Percentiles rank a stretch among this genome's conserved stretches.
phyloP scores from a whole-genome alignment of 768 basidiomycete species.

The Pleurotus eryngii region DNA sequence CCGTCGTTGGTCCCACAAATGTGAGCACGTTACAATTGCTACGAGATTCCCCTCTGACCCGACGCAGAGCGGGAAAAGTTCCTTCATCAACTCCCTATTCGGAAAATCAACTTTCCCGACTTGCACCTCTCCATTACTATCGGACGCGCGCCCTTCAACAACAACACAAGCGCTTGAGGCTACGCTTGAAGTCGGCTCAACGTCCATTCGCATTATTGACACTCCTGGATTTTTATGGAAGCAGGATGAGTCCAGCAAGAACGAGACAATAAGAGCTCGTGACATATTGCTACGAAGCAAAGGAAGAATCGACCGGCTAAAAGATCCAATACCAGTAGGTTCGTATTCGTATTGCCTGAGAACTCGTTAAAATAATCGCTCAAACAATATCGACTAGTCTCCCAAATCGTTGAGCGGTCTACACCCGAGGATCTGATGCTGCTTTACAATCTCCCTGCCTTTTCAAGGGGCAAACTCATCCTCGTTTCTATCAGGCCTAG shows the following conservation, averaged over 20 bases:
- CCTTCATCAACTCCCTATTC: conserved; percentile 77
- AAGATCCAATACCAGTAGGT: conserved; percentile 74
- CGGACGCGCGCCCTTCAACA: conserved; percentile 60
- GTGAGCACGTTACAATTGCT: conserved; percentile 37
- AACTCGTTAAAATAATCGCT: conserved; percentile 4
- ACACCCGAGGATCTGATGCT: conserved; percentile 84
- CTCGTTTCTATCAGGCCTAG: conserved; percentile 75
- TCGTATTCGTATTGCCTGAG: conserved; percentile 23
- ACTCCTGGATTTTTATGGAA: conserved; percentile 80
- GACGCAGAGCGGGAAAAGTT: conserved; percentile 61
- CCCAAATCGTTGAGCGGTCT: conserved; percentile 64
- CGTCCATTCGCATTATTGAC: conserved; percentile 68
- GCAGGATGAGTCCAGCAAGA: conserved; percentile 25
- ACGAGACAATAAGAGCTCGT: conserved; percentile 44
- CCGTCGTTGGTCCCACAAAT: conserved; percentile 82
- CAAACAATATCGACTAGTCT: conserved; percentile 39
- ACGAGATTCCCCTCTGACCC: conserved; percentile 36
- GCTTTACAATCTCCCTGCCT: conserved; percentile 81
- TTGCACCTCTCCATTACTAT: conserved; percentile 39
- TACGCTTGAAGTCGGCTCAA: conserved; percentile 41
- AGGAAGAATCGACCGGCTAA: conserved; percentile 81
- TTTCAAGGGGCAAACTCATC: conserved; percentile 62
- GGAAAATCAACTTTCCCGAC: conserved; percentile 49
- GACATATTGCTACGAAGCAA: conserved; percentile 79
- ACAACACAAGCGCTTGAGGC: conserved; percentile 67